These are phyloP conservation scores for Suhomyces ambrosiae DNA, from an alignment of 1,139 yeast genomes.

Conservation along the genomic window DNA sequence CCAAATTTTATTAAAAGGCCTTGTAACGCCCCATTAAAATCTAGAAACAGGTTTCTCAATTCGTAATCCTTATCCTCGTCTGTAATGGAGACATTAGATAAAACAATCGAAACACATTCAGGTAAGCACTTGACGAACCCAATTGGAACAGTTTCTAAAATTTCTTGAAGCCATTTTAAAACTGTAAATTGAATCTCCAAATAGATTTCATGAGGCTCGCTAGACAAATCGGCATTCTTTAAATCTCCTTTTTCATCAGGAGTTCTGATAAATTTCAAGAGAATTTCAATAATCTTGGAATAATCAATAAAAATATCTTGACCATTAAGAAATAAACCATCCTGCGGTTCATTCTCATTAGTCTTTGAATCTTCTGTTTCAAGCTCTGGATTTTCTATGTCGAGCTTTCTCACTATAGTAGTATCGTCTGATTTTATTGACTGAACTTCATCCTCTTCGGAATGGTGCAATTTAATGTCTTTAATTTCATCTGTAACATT, in stretches of 20 bases:
- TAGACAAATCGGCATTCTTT: slow-evolving; percentile 31
- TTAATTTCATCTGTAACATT: slow-evolving; percentile 11
- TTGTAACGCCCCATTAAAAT: slow-evolving; percentile 40
- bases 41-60: slow-evolving; percentile 39
- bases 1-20: slow-evolving; percentile 35
- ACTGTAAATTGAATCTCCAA: slow-evolving; percentile 81
- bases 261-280: slow-evolving; percentile 75
- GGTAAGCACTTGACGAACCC: slow-evolving; percentile 67
- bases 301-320: slow-evolving; percentile 85
- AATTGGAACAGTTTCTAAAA: slow-evolving; percentile 73
- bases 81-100: slow-evolving; percentile 41
- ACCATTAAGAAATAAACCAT: slow-evolving; percentile 64
- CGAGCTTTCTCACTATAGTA: slow-evolving; percentile 24
- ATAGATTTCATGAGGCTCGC: slow-evolving; percentile 51
- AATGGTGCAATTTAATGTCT: slow-evolving; percentile 9
- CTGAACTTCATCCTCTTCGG: slow-evolving; percentile 20
- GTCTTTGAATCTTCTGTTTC: slow-evolving; percentile 27
- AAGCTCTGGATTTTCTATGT: slow-evolving; percentile 22
- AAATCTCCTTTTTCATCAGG: slow-evolving; percentile 22
- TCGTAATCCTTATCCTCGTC: slow-evolving; percentile 45
- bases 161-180: slow-evolving; percentile 78
- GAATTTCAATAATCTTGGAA: slow-evolving; percentile 75
- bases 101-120: slow-evolving; percentile 41
- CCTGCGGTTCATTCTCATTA: slow-evolving; percentile 39
- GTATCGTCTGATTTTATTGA: slow-evolving; percentile 31